Percentiles rank a stretch among this genome's conserved stretches.
phyloP scores from a whole-genome alignment of 2,329 filamentous ascomycete genomes.

The Penicillium sp. region DNA sequence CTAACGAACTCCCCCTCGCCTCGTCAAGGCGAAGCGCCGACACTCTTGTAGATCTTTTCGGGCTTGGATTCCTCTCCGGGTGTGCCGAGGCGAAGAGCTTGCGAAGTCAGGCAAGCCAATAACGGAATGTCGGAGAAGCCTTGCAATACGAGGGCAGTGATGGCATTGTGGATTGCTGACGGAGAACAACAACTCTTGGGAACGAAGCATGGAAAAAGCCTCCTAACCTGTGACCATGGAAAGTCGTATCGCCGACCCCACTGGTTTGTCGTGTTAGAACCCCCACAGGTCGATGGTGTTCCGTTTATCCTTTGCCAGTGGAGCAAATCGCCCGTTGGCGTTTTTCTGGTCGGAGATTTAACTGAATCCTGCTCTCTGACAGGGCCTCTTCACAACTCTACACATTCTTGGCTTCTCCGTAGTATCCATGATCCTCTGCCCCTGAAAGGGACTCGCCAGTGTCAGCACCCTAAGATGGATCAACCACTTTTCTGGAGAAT shows the following conservation, averaged over 20 bases:
- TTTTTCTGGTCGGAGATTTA: conserved; percentile 10
- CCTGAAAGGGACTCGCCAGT: not conserved
- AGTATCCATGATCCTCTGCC: not conserved
- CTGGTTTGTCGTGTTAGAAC: conserved; percentile 11
- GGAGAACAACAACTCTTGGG: not conserved
- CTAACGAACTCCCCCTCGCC: not conserved
- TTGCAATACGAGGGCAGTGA: not conserved
- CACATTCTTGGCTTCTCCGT: not conserved
- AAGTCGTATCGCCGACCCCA: conserved; percentile 10
- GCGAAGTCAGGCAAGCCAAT: not conserved
- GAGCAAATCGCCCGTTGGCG: conserved; percentile 10
- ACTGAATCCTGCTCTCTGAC: conserved; percentile 4
- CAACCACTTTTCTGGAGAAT: conserved; percentile 21
- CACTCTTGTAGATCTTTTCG: not conserved
- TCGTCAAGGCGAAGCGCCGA: not conserved
- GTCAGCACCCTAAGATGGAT: conserved; percentile 9
- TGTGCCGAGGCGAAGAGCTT: not conserved
- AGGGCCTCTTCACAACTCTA: not conserved
- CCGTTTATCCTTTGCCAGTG: not conserved
- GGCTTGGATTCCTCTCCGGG: not conserved
- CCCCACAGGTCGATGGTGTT: not conserved
- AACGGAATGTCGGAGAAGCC: not conserved
- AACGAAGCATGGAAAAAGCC: not conserved
- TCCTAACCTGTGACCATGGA: not conserved
- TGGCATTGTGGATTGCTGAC: not conserved